phyloP scores from a whole-genome alignment of 495 filamentous ascomycete species.

The Cladorrhinum samala region DNA sequence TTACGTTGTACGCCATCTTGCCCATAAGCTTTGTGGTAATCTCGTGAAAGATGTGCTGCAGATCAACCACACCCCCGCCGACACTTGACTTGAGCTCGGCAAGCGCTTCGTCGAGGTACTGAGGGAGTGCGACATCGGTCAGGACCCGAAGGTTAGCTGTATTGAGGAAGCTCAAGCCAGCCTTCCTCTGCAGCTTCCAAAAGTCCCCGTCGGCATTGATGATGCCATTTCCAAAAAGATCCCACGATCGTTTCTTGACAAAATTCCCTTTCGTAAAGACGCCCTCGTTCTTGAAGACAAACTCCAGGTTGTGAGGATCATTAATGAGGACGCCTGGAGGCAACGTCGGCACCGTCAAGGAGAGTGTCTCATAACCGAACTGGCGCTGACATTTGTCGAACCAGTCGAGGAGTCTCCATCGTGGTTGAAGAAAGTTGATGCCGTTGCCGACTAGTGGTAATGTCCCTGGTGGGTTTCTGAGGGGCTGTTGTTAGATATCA shows the following conservation, averaged over 20 bases:
- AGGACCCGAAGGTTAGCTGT: slow-evolving; percentile 49
- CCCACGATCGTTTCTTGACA: slow-evolving; percentile 51
- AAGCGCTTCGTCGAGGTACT: slow-evolving; percentile 39
- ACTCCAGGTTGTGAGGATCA: slow-evolving; percentile 53
- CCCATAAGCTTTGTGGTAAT: slow-evolving; percentile 57
- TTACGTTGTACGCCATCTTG: slow-evolving; percentile 53
- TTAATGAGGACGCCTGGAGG: slow-evolving; percentile 55
- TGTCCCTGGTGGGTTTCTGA: slow-evolving; percentile 48
- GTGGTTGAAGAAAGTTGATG: slow-evolving; percentile 49
- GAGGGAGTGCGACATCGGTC: slow-evolving; percentile 49
- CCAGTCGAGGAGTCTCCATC: slow-evolving; percentile 54
- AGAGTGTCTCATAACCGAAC: slow-evolving; percentile 50
- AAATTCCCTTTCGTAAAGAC: slow-evolving; percentile 54
- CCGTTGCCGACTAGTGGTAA: slow-evolving; percentile 54
- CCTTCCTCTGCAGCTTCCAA: slow-evolving; percentile 56
- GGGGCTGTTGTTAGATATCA: not conserved
- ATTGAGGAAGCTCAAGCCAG: slow-evolving; percentile 52
- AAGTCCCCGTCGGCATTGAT: slow-evolving; percentile 58
- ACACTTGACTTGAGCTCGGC: slow-evolving; percentile 22
- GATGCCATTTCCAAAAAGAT: slow-evolving; percentile 58
- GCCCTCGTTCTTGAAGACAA: slow-evolving; percentile 52
- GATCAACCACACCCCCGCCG: slow-evolving; percentile 34
- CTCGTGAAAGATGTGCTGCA: slow-evolving; percentile 52
- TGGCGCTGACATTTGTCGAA: slow-evolving; percentile 49
- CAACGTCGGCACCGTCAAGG: slow-evolving; percentile 51